Percentiles rank a stretch among this genome's conserved stretches.
These are phyloP conservation scores for Yamadazyma siamensis DNA, from an alignment of 1,139 yeast species.

Conservation along the genomic window DNA sequence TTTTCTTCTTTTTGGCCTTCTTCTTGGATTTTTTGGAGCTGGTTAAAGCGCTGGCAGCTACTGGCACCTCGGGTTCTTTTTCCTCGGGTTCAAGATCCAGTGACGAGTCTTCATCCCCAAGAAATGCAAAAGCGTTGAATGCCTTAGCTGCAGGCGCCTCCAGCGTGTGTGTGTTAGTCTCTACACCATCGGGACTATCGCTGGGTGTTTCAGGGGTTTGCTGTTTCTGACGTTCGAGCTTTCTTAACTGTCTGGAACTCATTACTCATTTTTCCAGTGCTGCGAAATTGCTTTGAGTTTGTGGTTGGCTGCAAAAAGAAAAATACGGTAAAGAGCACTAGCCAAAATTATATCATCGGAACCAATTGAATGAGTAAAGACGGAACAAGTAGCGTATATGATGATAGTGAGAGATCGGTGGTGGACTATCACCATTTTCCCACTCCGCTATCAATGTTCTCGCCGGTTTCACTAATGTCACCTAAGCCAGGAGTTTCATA, in stretches of 20 bases:
- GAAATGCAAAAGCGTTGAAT: conserved; percentile 54
- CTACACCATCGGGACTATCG: conserved; percentile 12
- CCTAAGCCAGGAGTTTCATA: conserved; percentile 18
- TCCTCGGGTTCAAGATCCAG: conserved; percentile 24
- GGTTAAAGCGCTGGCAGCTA: conserved; percentile 1
- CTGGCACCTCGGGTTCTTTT: not conserved
- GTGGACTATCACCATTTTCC: too few species aligned
- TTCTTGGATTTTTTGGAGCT: conserved; percentile 1
- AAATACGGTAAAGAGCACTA: too few species aligned
- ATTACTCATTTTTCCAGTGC: conserved; percentile 16
- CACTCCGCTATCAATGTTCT: conserved; percentile 1
- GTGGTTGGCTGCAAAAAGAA: conserved; percentile 11
- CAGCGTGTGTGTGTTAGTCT: conserved; percentile 10
- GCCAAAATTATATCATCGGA: too few species aligned
- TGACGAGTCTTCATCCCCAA: conserved; percentile 38
- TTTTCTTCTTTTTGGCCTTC: conserved; percentile 20
- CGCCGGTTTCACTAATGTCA: conserved; percentile 17
- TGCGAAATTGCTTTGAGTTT: not conserved
- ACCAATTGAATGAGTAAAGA: too few species aligned
- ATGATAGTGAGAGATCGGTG: too few species aligned
- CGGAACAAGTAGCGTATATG: too few species aligned
- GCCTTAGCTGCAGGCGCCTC: too few species aligned
- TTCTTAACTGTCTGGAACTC: conserved; percentile 69
- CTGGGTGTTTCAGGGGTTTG: conserved; percentile 10
- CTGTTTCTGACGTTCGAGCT: conserved; percentile 44